Evolutionary conservation across 2,329 filamentous ascomycete species (phyloP), one percentile per base, ranked within the genome.

Genomic region (Zymoseptoria crescenta): DNA sequence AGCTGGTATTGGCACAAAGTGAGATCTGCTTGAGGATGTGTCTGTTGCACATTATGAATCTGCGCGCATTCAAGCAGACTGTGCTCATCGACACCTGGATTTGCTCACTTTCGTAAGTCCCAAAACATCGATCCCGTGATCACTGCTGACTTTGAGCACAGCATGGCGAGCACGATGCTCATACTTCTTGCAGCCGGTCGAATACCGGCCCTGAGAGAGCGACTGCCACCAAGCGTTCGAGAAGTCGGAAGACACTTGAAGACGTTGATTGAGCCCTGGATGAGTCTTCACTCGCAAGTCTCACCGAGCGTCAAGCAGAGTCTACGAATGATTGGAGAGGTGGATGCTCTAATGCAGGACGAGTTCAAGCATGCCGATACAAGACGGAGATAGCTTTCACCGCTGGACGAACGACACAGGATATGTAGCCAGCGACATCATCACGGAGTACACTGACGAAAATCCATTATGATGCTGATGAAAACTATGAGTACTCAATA

Each of bases 21-120:
- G 59, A 56, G 30, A 51, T 58, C 29, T 62, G 60, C 27, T 48
- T 62, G 27, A 56, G 49, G 4, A 60, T 62, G 57, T 60, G 60
- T 52, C 49, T 58, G 2, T 30, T 60, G 10, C 60, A 62, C 20
- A 62, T 60, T 8, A n/a, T 62, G 16, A 56, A 59, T 45, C 53
- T 62, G 4, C 49, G 52, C 9, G 57, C 60, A 6, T 62, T 56
- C 30, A 45, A 48, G 29, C 60, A 62, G 29, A 59, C 60, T 29
- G 58, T 62, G 9, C 45, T 62, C n/a, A 54, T 62, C 16, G 60
- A 62, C 29, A 60, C 55, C 0, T 62, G 60, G 57, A 62, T 60
- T 3, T 62, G 57, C 21, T 55, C 60, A 4, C 54, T 62, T 5
- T 60, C 59, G 41, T 28, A 35, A n/a, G 35, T 45, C 5, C 13